Evolutionary conservation across 495 filamentous ascomycete genomes (phyloP).

Genomic region (Astrocystis sublimbata): DNA sequence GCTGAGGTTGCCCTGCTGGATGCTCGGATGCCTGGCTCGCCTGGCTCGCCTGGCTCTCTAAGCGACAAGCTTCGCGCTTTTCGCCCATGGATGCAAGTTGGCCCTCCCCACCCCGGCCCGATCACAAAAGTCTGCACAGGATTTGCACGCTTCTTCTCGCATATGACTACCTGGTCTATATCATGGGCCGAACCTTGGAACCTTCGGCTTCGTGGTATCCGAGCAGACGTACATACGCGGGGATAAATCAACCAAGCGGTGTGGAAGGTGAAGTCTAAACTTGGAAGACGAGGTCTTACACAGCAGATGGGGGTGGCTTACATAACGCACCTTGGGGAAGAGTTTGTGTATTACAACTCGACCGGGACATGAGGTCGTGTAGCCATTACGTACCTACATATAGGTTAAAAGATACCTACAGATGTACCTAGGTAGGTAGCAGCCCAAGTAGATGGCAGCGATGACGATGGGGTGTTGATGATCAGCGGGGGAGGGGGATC

Average conservation of each 20-base stretch:
- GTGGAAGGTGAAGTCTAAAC: background rate
- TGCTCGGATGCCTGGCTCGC: no score
- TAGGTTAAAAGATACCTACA: no score
- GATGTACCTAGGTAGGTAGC: no score
- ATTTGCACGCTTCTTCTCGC: background rate
- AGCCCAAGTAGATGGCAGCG: no score
- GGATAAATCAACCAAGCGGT: background rate
- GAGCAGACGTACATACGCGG: background rate
- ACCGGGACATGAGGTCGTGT: no score
- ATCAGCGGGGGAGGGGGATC: background rate
- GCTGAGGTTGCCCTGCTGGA: no score
- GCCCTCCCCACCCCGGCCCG: no score
- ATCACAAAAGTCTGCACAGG: no score
- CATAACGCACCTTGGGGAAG: background rate
- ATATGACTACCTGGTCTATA: background rate
- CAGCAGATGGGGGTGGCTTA: background rate
- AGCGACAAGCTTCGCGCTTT: slow-evolving; percentile 2
- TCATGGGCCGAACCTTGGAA: background rate
- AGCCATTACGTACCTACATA: no score
- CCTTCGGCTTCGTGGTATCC: background rate
- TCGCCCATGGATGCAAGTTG: background rate
- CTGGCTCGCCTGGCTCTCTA: no score
- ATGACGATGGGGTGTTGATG: background rate
- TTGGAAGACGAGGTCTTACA: background rate
- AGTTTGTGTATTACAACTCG: no score